A percentile compares a stretch with the other conserved stretches of the same genome.
Evolutionary conservation across 2,329 filamentous ascomycete species (phyloP).

Genomic region (Bipolaris bicolor): DNA sequence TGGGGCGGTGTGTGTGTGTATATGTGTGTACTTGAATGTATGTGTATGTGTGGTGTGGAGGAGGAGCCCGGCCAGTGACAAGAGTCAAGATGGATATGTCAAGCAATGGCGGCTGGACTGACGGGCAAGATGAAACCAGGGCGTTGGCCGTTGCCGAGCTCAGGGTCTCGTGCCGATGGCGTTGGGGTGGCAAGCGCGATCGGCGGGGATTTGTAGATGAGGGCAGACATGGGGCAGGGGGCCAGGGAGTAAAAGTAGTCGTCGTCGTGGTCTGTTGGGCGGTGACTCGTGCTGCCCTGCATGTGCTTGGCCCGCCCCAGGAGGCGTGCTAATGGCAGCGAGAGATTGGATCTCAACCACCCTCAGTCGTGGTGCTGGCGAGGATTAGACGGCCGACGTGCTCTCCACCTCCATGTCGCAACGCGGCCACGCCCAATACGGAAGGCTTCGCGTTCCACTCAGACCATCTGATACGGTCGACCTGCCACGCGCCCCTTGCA

Average conservation of each 20-base stretch:
- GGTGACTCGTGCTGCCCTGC: neutral
- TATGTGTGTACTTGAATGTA: neutral
- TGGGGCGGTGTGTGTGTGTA: neutral
- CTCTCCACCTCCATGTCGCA: neutral
- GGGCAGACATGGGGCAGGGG: neutral
- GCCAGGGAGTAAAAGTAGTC: neutral
- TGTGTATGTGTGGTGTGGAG: neutral
- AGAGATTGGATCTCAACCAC: neutral
- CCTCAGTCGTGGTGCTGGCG: neutral
- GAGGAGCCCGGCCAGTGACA: neutral
- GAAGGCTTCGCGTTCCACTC: constrained; percentile 3
- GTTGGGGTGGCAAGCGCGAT: neutral
- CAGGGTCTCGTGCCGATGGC: constrained; percentile 3
- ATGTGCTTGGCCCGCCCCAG: neutral
- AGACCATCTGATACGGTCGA: constrained; percentile 18
- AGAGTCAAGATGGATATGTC: neutral
- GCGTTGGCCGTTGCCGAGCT: constrained; percentile 1
- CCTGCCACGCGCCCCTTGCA: constrained; percentile 27
- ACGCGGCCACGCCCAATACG: constrained; percentile 1
- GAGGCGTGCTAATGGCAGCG: neutral
- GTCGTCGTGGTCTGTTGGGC: no score
- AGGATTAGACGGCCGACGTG: neutral
- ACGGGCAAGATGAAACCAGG: constrained; percentile 2
- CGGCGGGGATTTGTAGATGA: neutral
- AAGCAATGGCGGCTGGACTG: neutral